phyloP scores from a whole-genome alignment of 257 asterid species.

The Echium plantagineum region DNA sequence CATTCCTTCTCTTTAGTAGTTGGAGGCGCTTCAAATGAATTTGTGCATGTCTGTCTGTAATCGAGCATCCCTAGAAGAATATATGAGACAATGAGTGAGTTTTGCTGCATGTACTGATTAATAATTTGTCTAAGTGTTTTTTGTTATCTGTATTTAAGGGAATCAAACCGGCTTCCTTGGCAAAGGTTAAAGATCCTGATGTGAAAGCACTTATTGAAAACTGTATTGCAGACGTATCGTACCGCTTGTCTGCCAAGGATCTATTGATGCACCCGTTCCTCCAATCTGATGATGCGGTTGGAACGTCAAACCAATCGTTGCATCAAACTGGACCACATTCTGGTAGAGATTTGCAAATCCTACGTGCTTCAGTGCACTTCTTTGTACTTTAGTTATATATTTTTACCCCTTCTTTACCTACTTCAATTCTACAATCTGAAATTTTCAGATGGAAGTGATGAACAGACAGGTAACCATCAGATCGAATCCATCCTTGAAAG shows the following conservation, averaged over 20 bases:
- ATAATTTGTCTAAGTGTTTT: background rate
- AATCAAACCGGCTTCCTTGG: constrained; percentile 88
- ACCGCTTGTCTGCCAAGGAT: constrained; percentile 76
- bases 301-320: constrained; percentile 29
- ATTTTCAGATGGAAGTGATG: constrained; percentile 36
- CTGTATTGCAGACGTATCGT: constrained; percentile 70
- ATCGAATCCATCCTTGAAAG: constrained; percentile 53
- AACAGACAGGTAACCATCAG: constrained; percentile 24
- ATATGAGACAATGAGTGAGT: background rate
- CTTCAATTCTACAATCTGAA: background rate
- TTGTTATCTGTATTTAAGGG: constrained; percentile 35
- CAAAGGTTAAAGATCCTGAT: constrained; percentile 68
- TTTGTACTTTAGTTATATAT: background rate
- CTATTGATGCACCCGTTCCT: constrained; percentile 82
- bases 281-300: constrained; percentile 49
- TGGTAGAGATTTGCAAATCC: constrained; percentile 19
- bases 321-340: constrained; percentile 30
- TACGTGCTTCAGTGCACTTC: background rate
- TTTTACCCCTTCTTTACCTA: background rate
- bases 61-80: too few species aligned
- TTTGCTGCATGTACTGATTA: background rate
- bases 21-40: too few species aligned
- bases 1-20: too few species aligned
- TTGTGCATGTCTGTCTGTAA: too few species aligned
- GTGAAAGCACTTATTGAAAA: constrained; percentile 71